Percentiles rank a stretch among this genome's conserved stretches.
Evolutionary conservation across 2,329 filamentous ascomycete species (phyloP).

Genomic region (Aspergillus thermomutatus): DNA sequence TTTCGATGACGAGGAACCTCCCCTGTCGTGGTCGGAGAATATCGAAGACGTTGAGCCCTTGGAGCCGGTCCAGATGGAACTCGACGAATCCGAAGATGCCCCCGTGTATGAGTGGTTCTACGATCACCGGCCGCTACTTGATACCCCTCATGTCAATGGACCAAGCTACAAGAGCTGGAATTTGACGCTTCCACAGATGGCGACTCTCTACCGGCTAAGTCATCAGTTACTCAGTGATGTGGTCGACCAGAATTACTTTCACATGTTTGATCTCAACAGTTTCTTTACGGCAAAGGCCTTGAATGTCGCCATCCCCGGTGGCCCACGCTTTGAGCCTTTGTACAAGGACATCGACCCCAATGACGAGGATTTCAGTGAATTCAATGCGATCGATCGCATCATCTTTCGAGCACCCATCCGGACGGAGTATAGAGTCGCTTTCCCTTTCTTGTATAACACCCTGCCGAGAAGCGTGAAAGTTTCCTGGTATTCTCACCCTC

Average conservation of each 20-base stretch:
- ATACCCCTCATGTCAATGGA: constrained; percentile 91
- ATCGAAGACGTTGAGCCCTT: constrained; percentile 97
- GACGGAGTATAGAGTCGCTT: constrained; percentile 93
- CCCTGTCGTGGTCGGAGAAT: constrained; percentile 96
- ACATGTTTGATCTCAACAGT: constrained; percentile 93
- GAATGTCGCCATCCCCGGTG: constrained; percentile 96
- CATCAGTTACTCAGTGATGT: constrained; percentile 86
- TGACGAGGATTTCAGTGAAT: constrained; percentile 98
- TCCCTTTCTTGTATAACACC: constrained; percentile 94
- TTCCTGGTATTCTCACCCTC: constrained; percentile 90
- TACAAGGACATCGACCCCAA: constrained; percentile 99
- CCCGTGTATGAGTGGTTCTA: constrained; percentile 97
- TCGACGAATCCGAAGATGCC: constrained; percentile 88
- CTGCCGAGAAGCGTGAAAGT: constrained; percentile 90
- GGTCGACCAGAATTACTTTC: constrained; percentile 94
- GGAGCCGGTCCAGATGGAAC: constrained; percentile 97
- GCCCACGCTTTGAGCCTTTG: constrained; percentile 90
- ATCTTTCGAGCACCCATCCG: constrained; percentile 95
- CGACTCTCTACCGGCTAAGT: constrained; percentile 86
- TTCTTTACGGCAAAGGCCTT: constrained; percentile 95
- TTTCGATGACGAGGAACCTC: constrained; percentile 97
- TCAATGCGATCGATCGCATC: constrained; percentile 98
- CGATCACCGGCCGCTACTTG: constrained; percentile 83
- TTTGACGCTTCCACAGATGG: constrained; percentile 89
- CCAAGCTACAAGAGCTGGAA: constrained; percentile 98